These are phyloP conservation scores for Tulasnella sp. DNA, from an alignment of 768 basidiomycete genomes.

Conservation along the genomic window DNA sequence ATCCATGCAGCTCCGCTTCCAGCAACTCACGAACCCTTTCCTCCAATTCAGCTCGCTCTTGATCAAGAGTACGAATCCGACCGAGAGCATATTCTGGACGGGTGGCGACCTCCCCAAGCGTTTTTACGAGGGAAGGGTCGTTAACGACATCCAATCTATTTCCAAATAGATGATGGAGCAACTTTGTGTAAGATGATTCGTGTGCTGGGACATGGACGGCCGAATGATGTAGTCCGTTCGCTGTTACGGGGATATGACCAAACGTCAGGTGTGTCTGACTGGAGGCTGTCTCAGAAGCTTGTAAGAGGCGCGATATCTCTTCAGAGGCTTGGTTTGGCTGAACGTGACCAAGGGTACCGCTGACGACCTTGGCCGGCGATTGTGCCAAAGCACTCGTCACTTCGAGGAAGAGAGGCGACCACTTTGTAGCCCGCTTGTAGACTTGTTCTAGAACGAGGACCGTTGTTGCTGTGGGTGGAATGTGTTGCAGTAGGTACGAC, in stretches of 20 bases:
- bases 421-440: constrained; percentile 65
- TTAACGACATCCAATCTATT: constrained; percentile 78
- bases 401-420: constrained; percentile 81
- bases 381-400: constrained; percentile 62
- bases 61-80: constrained; percentile 72
- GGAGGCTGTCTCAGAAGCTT: constrained; percentile 34
- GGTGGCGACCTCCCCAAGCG: constrained; percentile 67
- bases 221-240: constrained; percentile 24
- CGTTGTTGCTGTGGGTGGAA: constrained; percentile 52
- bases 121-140: constrained; percentile 57
- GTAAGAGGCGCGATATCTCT: constrained; percentile 27
- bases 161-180: constrained; percentile 70
- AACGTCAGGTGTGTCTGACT: constrained; percentile 26
- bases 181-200: constrained; percentile 84
- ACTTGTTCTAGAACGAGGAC: constrained; percentile 80
- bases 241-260: constrained; percentile 25
- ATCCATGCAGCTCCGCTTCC: constrained; percentile 29
- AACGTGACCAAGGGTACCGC: constrained; percentile 49
- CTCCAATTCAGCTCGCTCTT: constrained; percentile 60
- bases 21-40: constrained; percentile 56
- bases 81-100: constrained; percentile 94
- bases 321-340: constrained; percentile 28
- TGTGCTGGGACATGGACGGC: constrained; percentile 72
- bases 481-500: constrained; percentile 42
- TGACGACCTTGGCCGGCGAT: constrained; percentile 43